A percentile compares a stretch with the other conserved stretches of the same genome.
Conservation (phyloP, 2,329 filamentous ascomycete genomes). For the Malbranchea cinnamomea region DNA sequence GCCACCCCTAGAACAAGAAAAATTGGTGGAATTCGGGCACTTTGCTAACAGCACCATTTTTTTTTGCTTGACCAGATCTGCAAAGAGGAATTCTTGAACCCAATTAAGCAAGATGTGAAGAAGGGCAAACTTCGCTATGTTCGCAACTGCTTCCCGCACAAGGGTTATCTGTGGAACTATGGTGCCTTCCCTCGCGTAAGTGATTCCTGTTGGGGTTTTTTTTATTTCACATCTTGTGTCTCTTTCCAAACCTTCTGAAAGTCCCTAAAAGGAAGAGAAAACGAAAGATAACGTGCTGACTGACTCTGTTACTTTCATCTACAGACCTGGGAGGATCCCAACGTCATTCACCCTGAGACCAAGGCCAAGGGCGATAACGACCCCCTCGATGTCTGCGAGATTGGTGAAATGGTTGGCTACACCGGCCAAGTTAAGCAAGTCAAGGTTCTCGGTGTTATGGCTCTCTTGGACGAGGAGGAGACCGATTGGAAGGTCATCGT, state of each 20-base stretch:
- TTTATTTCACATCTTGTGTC: conserved; percentile 11
- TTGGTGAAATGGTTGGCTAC: conserved; percentile 94
- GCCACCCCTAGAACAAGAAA: conserved; percentile 3
- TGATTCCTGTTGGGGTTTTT: too few species aligned
- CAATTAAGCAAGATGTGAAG: conserved; percentile 99
- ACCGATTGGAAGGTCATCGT: conserved; percentile 99
- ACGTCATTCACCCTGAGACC: conserved; percentile 89
- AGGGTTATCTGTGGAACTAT: conserved; percentile 99
- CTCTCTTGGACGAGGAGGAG: conserved; percentile 97
- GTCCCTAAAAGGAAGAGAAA: neutral
- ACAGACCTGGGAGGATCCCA: conserved; percentile 98
- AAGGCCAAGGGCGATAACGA: conserved; percentile 99
- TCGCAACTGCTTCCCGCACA: conserved; percentile 99
- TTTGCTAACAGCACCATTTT: conserved; percentile 10
- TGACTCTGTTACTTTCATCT: conserved; percentile 5
- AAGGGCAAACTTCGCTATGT: conserved; percentile 99
- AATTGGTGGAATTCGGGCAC: neutral
- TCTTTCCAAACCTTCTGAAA: neutral
- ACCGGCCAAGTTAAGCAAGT: conserved; percentile 97
- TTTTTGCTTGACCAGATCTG: conserved; percentile 60
- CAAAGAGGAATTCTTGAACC: conserved; percentile 96
- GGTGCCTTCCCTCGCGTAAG: conserved; percentile 94
- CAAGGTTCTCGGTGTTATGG: conserved; percentile 99
- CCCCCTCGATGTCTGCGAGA: conserved; percentile 98
- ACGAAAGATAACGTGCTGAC: conserved; percentile 4